Evolutionary conservation across 768 basidiomycete species (phyloP).

Genomic region (Hirschioporus abietinus): DNA sequence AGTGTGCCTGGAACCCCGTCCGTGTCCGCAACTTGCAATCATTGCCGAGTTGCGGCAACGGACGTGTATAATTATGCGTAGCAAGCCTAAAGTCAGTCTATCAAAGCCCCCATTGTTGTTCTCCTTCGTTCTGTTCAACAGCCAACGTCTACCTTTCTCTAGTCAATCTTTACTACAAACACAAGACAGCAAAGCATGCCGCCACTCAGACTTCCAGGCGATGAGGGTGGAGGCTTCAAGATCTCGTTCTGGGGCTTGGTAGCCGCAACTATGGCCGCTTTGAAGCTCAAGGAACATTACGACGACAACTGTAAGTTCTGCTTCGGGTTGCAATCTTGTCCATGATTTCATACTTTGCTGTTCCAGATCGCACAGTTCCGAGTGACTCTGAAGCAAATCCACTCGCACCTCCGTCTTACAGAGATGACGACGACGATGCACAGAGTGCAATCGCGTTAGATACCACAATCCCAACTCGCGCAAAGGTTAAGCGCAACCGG

Average conservation of each 20-base stretch:
- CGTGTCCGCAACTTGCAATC: background rate
- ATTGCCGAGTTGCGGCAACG: background rate
- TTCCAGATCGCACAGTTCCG: background rate
- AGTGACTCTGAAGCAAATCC: background rate
- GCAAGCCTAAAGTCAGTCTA: background rate
- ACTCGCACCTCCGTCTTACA: background rate
- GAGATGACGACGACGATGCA: slow-evolving; percentile 39
- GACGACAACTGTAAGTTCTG: slow-evolving; percentile 37
- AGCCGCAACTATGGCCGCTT: slow-evolving; percentile 36
- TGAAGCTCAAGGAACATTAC: slow-evolving; percentile 42
- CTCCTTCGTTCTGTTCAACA: background rate
- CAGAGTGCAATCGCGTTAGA: slow-evolving; percentile 27
- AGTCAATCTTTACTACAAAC: background rate
- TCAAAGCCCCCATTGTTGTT: background rate
- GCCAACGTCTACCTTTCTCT: background rate
- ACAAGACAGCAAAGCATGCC: background rate
- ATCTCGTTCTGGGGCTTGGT: slow-evolving; percentile 38
- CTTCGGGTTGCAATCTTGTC: background rate
- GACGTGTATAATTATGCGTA: background rate
- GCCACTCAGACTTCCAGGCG: background rate
- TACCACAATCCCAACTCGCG: slow-evolving; percentile 26
- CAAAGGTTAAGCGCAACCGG: slow-evolving; percentile 27
- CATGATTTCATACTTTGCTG: background rate
- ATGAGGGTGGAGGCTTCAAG: slow-evolving; percentile 3
- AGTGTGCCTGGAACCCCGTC: background rate